Percentiles rank a stretch among this genome's conserved stretches.
Evolutionary conservation across 176 grass and related monocot genomes (phyloP).

Genomic region (Lolium multiflorum): DNA sequence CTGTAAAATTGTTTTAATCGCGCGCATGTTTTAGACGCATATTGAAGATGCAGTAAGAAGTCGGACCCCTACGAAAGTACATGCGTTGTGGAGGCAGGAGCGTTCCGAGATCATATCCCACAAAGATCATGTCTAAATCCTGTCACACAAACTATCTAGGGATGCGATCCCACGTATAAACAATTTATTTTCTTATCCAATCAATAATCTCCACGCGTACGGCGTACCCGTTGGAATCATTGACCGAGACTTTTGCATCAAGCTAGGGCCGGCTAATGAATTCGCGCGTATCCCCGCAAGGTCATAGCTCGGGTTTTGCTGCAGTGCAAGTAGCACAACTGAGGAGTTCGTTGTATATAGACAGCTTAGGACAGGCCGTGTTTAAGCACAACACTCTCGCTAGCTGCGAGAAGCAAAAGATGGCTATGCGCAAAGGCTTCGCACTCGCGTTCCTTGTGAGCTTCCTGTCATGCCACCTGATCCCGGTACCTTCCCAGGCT

Average conservation of each 20-base stretch:
- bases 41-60: too few relatives aligned
- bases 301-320: too few relatives aligned
- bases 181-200: not conserved
- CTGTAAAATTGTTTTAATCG: too few relatives aligned
- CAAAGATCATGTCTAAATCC: too few relatives aligned
- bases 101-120: too few relatives aligned
- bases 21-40: too few relatives aligned
- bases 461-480: not conserved
- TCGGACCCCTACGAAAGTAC: too few relatives aligned
- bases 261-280: not conserved
- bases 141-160: too few relatives aligned
- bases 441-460: not conserved
- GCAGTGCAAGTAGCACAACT: not conserved
- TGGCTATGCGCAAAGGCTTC: not conserved
- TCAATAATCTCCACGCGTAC: not conserved
- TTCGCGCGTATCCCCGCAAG: too few relatives aligned
- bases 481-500: not conserved
- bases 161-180: too few relatives aligned
- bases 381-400: not conserved
- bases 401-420: not conserved
- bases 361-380: not conserved
- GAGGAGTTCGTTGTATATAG: conserved; percentile 24
- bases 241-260: not conserved
- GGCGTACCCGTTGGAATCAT: not conserved
- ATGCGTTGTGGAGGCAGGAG: too few relatives aligned